Percentiles rank a stretch among this genome's conserved stretches.
Conservation (phyloP, 768 basidiomycete species). For the Pleurotus salmoneostramineus region DNA sequence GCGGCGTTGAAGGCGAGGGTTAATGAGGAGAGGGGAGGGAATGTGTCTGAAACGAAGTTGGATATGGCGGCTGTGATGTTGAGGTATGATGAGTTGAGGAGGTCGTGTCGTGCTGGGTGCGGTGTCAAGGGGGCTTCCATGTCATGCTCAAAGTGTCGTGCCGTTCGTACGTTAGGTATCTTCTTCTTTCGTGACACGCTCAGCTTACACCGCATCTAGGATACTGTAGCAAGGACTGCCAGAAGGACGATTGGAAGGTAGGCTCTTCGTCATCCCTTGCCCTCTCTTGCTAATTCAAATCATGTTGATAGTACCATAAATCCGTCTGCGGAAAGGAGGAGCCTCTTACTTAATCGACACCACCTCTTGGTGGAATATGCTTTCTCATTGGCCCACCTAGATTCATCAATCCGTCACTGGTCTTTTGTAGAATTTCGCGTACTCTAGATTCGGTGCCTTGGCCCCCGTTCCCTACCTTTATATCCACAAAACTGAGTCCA, state of each 20-base stretch:
- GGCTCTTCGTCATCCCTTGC: neutral
- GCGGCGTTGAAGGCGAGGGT: neutral
- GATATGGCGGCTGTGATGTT: neutral
- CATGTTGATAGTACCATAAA: neutral
- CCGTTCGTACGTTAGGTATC: neutral
- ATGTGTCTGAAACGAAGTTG: neutral
- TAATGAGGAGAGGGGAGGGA: neutral
- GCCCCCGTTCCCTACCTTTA: no score
- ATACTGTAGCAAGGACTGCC: neutral
- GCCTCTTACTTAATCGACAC: neutral
- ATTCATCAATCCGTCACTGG: no score
- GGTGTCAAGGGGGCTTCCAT: neutral
- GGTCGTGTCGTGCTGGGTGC: neutral
- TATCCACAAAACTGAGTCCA: no score
- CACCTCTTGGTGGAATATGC: no score
- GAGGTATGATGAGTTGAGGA: neutral
- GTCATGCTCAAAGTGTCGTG: neutral
- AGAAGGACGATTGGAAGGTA: neutral
- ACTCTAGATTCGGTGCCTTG: no score
- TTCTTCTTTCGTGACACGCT: neutral
- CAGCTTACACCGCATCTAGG: neutral
- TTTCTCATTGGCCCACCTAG: no score
- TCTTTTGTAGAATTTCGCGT: no score
- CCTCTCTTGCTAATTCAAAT: neutral
- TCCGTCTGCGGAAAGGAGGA: neutral